Conservation (phyloP, 495 filamentous ascomycete species). For the Aspergillus haitiensis region DNA sequence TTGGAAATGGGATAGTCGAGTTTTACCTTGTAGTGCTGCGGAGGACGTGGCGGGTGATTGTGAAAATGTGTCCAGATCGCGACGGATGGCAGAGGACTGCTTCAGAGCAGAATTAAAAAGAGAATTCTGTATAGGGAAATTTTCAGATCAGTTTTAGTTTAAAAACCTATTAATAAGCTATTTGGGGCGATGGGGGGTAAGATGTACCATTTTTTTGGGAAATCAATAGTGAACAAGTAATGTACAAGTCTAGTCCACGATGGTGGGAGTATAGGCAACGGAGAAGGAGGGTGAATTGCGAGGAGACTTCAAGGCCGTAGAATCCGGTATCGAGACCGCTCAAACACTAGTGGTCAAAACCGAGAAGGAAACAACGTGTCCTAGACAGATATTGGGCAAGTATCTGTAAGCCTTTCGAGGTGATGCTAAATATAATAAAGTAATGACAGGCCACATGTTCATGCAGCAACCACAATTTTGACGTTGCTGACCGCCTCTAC, state of each 20-base stretch:
- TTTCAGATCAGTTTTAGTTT: neutral
- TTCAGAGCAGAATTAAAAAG: conserved; percentile 95
- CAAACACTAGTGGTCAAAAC: neutral
- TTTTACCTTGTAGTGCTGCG: conserved; percentile 61
- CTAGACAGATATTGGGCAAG: neutral
- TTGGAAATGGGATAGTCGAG: neutral
- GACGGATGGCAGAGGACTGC: conserved; percentile 83
- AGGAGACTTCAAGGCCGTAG: too few relatives aligned
- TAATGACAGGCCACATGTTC: conserved; percentile 40
- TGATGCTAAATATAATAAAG: conserved; percentile 16
- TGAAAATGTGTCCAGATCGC: conserved; percentile 74
- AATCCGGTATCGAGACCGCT: too few relatives aligned
- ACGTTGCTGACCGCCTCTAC: conserved; percentile 42
- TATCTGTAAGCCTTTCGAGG: neutral
- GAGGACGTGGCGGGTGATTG: conserved; percentile 61
- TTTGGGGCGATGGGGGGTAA: neutral
- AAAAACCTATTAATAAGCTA: neutral
- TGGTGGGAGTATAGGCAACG: too few relatives aligned
- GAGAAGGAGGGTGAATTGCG: neutral
- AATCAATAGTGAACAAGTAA: too few relatives aligned
- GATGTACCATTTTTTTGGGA: conserved; percentile 19
- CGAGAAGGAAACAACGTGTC: conserved; percentile 13
- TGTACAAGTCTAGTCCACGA: too few relatives aligned
- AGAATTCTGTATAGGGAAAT: conserved; percentile 60
- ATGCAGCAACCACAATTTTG: conserved; percentile 34